Percentiles rank a stretch among this genome's conserved stretches.
These are phyloP conservation scores for Entoloma clypeatum DNA, from an alignment of 1,284 basidiomycete genomes.

Conservation along the genomic window DNA sequence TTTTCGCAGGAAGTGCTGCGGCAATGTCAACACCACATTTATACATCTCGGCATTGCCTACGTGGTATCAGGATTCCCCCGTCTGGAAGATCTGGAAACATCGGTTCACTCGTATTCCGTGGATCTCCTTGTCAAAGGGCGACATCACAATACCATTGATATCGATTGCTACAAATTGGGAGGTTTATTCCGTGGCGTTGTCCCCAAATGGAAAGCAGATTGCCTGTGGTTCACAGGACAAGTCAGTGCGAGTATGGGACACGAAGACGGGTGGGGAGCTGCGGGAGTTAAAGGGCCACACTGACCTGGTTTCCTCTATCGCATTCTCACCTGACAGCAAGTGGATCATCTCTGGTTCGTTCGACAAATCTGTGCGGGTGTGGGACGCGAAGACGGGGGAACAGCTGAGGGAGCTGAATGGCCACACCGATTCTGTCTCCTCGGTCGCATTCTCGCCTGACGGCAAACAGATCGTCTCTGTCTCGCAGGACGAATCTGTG, in stretches of 20 bases:
- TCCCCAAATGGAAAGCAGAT: not conserved
- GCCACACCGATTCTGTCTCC: not conserved
- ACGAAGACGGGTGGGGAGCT: not conserved
- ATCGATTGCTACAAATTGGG: not conserved
- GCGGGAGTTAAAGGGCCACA: conserved; percentile 3
- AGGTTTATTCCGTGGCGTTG: not conserved
- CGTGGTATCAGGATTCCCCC: not conserved
- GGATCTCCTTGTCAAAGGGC: not conserved
- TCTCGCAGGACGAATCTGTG: not conserved
- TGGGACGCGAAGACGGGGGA: too few species aligned
- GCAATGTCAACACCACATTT: conserved; percentile 3
- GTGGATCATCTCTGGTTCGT: conserved; percentile 4
- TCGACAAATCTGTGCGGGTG: not conserved
- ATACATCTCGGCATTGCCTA: conserved; percentile 1
- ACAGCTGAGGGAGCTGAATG: too few species aligned
- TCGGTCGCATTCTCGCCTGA: not conserved
- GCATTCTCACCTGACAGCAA: conserved; percentile 11
- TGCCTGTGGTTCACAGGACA: conserved; percentile 6
- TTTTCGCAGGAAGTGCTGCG: not conserved
- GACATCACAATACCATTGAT: conserved; percentile 1
- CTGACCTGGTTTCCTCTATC: not conserved
- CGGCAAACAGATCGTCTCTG: not conserved
- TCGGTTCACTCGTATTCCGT: not conserved
- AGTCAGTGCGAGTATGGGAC: conserved; percentile 8
- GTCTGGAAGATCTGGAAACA: not conserved